Base-by-base conservation (phyloP, 257 asterid genomes). In the Ligustrum vulgare region DNA sequence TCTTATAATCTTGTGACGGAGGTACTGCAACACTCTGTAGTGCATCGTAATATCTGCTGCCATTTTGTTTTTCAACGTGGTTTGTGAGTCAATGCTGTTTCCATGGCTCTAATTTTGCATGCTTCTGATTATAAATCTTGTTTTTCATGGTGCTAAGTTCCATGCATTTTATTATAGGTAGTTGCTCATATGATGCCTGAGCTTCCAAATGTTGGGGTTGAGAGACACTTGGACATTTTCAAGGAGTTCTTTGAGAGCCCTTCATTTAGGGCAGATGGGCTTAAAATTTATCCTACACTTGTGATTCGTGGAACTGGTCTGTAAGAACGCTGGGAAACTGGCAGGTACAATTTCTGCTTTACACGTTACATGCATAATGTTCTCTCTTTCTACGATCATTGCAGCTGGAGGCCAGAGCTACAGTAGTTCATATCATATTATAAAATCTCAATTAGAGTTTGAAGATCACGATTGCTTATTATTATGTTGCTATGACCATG, bases 181-280 rank as follows among this genome's bases (percentile, higher is more conserved):
- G 99, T 95, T 79, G 98, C 99, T 84, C 98, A 93, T 84, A 95
- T 95, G 99, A 95, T 93, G 99, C 99, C 99, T 69, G 99, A 93
- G 85, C 97, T 95, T 80, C 99, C 99, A 78, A 93, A 95, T 78
- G 99, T 95, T 77, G 99, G 99, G 71, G 89, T 93, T 68, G 99
- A 95, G 77, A 89, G 99, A 80, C 98, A 95, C 84, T 36, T 95
- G 87, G 99, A 95, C 86, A 95, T 98, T 82, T 95, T 95, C 68
- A 91, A 92, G 86, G 99, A 95, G 77, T 95, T 95, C 83, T 95
- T 95, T 75, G 99, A 91, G 82, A 95, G 96, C 79, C 99, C 99
- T 69, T 76, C 82, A 72, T 94, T 94, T 79, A 91, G 98, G 74
- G 96, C 97, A 51, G 98, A 94, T 58, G 99, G 99, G 76, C 95